These are phyloP conservation scores for Aquilaria sinensis DNA, from an alignment of 345 rosid genomes.

Conservation along the genomic window DNA sequence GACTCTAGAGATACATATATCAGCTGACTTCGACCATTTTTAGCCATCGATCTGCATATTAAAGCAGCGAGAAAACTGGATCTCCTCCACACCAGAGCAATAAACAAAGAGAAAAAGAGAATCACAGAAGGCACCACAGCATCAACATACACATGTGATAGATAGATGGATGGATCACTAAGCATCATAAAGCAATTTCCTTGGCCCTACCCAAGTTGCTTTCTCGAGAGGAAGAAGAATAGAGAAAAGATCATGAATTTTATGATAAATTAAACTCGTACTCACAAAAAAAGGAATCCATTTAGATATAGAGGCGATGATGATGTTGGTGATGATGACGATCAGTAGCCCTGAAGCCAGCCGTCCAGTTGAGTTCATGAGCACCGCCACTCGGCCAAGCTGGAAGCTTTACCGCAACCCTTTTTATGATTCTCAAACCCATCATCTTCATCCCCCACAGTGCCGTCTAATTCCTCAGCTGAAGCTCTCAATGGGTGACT, in stretches of 20 bases:
- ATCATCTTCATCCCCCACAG: slow-evolving; percentile 17
- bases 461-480: slow-evolving; percentile 23
- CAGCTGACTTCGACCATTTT: no score
- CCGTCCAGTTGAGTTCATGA: slow-evolving; percentile 22
- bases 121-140: slow-evolving; percentile 12
- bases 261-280: slow-evolving; percentile 7
- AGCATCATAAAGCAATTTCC: slow-evolving; percentile 31
- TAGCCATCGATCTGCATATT: no score
- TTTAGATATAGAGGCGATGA: slow-evolving; percentile 31
- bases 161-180: slow-evolving; percentile 13
- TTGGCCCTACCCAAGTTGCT: slow-evolving; percentile 33
- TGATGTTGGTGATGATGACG: slow-evolving; percentile 58
- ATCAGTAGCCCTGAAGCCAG: slow-evolving; percentile 29
- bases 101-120: neutral
- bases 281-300: slow-evolving; percentile 17
- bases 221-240: slow-evolving; percentile 25
- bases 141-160: neutral
- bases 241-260: neutral
- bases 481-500: slow-evolving; percentile 40
- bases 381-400: slow-evolving; percentile 40
- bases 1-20: no score
- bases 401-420: slow-evolving; percentile 84
- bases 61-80: no score
- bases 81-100: no score
- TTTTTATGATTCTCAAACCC: slow-evolving; percentile 30